Evolutionary conservation across 352 stramenopile genomes (phyloP).

Genomic region (Globisporangium mamillatum): DNA sequence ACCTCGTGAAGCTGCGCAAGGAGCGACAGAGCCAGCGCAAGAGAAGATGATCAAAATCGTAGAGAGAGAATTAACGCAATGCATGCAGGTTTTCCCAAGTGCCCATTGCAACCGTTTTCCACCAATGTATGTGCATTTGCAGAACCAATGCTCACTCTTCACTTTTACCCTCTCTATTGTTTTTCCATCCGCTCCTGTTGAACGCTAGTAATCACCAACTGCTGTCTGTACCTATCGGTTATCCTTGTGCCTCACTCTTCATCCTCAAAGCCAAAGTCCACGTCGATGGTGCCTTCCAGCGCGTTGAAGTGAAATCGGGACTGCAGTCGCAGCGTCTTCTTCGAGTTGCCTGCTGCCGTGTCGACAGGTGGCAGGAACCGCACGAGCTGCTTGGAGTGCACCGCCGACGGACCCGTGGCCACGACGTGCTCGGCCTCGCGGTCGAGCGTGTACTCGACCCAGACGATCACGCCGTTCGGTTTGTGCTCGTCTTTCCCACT

Average conservation of each 20-base stretch:
- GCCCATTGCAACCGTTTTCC: too few relatives aligned
- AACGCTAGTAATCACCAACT: background rate
- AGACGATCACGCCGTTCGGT: conserved; percentile 69
- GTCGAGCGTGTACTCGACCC: conserved; percentile 69
- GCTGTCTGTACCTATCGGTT: background rate
- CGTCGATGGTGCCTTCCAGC: conserved; percentile 53
- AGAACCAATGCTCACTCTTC: too few relatives aligned
- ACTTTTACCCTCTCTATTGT: too few relatives aligned
- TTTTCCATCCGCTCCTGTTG: background rate
- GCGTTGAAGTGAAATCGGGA: conserved; percentile 52
- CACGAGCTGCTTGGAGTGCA: conserved; percentile 75
- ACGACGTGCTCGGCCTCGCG: conserved; percentile 36
- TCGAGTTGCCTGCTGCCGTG: background rate
- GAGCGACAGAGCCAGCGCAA: conserved; percentile 21
- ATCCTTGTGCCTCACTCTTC: background rate
- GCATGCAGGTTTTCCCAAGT: too few relatives aligned
- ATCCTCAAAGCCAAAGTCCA: conserved; percentile 39
- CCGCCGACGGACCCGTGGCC: conserved; percentile 48
- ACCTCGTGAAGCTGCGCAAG: conserved; percentile 30
- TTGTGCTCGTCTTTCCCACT: background rate
- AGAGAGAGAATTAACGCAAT: too few relatives aligned
- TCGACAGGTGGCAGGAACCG: conserved; percentile 42
- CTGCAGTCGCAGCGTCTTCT: conserved; percentile 8
- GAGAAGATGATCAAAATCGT: conserved; percentile 1
- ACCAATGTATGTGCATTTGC: too few relatives aligned